These are phyloP conservation scores for Umbilicaria muhlenbergii DNA, from an alignment of 495 filamentous ascomycete genomes.

Conservation along the genomic window DNA sequence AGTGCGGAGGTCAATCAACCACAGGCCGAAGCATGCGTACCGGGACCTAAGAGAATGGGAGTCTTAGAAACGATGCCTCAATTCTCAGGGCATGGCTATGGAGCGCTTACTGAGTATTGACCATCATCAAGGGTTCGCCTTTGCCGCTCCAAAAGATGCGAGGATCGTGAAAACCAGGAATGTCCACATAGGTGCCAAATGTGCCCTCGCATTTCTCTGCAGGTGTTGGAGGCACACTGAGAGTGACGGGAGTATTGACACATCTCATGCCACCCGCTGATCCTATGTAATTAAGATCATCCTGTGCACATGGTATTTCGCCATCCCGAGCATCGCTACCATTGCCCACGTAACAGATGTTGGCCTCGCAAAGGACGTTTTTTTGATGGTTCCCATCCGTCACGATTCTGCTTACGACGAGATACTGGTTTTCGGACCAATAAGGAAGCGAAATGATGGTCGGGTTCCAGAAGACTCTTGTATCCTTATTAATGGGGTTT, in stretches of 20 bases:
- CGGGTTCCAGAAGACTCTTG: constrained; percentile 23
- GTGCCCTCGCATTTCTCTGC: constrained; percentile 23
- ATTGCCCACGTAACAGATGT: constrained; percentile 17
- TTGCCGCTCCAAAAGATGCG: constrained; percentile 25
- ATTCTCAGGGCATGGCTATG: not conserved
- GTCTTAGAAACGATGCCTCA: too few relatives aligned
- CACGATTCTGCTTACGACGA: constrained; percentile 21
- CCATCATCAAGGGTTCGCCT: constrained; percentile 25
- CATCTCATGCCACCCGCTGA: constrained; percentile 21
- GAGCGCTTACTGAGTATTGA: constrained; percentile 21
- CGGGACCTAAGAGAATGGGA: constrained; percentile 13
- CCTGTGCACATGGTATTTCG: constrained; percentile 18
- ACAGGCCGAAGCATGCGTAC: constrained; percentile 28
- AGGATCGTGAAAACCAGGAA: constrained; percentile 27
- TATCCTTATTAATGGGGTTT: constrained; percentile 8
- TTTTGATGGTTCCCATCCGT: constrained; percentile 22
- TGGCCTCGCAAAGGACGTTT: constrained; percentile 25
- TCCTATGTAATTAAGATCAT: constrained; percentile 17
- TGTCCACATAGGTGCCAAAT: constrained; percentile 16
- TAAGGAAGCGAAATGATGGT: constrained; percentile 23
- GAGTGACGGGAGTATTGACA: constrained; percentile 13
- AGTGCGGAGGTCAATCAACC: constrained; percentile 23
- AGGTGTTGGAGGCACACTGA: constrained; percentile 25
- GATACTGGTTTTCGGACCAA: constrained; percentile 24
- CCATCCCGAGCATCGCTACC: constrained; percentile 5